Base-by-base conservation (phyloP, 1,284 basidiomycete species). In the Filobasidium uniguttulatum region DNA sequence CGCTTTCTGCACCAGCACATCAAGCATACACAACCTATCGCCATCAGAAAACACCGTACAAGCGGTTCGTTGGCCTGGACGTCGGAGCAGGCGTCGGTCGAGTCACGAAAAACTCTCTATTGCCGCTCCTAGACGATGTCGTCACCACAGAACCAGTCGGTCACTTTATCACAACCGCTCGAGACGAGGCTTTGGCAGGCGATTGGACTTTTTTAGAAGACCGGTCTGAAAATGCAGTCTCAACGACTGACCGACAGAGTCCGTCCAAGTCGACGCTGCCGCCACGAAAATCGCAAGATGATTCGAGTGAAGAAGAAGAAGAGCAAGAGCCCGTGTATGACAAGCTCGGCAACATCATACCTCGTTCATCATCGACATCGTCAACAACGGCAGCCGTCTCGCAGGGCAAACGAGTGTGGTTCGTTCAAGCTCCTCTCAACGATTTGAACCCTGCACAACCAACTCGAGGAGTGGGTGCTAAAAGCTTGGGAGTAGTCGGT, bases 51-150 rank as follows among this genome's bases (percentile, higher is more conserved):
- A 48, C 34, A 43, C 37, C 17, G 25, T 22, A 17, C 41, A 37
- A 60, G 55, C 66, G 33, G 45, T 60, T 26, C 63, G 65, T 49
- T 70, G 82, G 46, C 76, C 75, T 96, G 14, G 91, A 96, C 60
- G 85, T 90, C 47, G 90, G 75, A 22, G 68, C 88, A 15, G 90
- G 90, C 2, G 83, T 96, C 44, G 90, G 91, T 7, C 80, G 91
- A 48, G 88, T 93, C 28, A 91, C 88, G 0, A 73, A 78, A 4
- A 80, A 84, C 55, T 84, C 88, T 10, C 78, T 96, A 9, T 76
- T 94, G 5, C 82, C 83, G 58, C 78, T 94, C 44, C 77, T 89
- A 54, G 77, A 81, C 28, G 83, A 88, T 60, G 83, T 94, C 35
- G 80, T 89, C 35, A 75, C 93, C 33, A 76, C 90, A 51, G 90